Evolutionary conservation across 345 rosid genomes (phyloP), one percentile per base, ranked within the genome.

Genomic region (Rhizophora mangle): DNA sequence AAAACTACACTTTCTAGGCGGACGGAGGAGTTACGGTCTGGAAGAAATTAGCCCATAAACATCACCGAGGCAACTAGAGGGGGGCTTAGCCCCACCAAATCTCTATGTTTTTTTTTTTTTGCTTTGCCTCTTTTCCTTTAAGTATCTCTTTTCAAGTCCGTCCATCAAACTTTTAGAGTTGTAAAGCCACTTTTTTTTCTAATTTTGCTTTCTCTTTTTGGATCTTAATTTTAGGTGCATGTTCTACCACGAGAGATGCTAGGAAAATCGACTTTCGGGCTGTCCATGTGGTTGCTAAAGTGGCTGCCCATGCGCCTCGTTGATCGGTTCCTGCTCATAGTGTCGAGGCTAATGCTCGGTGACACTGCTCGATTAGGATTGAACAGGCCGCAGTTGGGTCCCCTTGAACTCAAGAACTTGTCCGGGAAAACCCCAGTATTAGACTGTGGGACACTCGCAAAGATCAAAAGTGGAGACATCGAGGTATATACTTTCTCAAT

Each of bases 221-320:
- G 7, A 36, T 19, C 22, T 67, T 43, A 15, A 20, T 26, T 69
- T n/a, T 49, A 93, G 97, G 88, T 93, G 76, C 98, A 93, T 82
- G 87, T 93, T 67, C 81, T 93, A 81, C 98, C 97, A 18, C 97
- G 86, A 75, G 89, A 91, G 84, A 88, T 93, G 85, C 78, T 93
- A n/a, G 94, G 97, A 26, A 72, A 77, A 63, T 91, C 98, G 32
- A 93, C 97, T 58, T 93, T 93, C 49, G 94, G 89, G 57, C 24
- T 91, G 67, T 84, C 92, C 52, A 88, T 87, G 84, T 85, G 85
- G 76, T 57, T 93, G 73, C 91, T 91, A 67, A 87, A 91, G 82
- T 93, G 96, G 96, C 72, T 93, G 47, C 96, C 96, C 21, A 65
- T 83, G 49, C 71, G 80, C 58, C 81, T 88, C 3, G 96, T 89